Percentiles rank a stretch among this genome's conserved stretches.
Evolutionary conservation across 2,329 filamentous ascomycete species (phyloP).

Genomic region (Penicillium sp.): DNA sequence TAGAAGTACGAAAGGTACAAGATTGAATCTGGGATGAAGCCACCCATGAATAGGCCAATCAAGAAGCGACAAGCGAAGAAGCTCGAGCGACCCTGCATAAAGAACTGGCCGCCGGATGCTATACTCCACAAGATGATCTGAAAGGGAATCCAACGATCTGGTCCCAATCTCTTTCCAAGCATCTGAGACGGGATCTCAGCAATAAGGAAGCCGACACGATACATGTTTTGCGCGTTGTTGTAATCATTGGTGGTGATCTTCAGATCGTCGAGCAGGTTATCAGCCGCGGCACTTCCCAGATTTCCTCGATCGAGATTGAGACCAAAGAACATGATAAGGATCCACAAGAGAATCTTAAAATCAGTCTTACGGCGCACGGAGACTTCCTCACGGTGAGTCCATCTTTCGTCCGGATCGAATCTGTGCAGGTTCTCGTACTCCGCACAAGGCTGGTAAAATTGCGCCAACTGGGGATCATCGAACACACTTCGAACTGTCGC

Average conservation of each 20-base stretch:
- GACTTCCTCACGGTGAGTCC: slow-evolving; percentile 31
- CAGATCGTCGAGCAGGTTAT: slow-evolving; percentile 30
- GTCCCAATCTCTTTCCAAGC: slow-evolving; percentile 31
- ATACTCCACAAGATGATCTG: slow-evolving; percentile 33
- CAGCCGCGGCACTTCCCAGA: slow-evolving; percentile 27
- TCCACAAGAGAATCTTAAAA: slow-evolving; percentile 36
- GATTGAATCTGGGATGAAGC: slow-evolving; percentile 50
- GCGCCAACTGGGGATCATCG: slow-evolving; percentile 43
- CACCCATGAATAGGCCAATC: slow-evolving; percentile 52
- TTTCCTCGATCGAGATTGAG: slow-evolving; percentile 32
- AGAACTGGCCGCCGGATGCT: slow-evolving; percentile 27
- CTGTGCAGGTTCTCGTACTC: slow-evolving; percentile 41
- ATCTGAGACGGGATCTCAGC: slow-evolving; percentile 36
- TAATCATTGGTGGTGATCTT: slow-evolving; percentile 34
- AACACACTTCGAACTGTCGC: slow-evolving; percentile 38
- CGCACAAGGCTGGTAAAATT: slow-evolving; percentile 28
- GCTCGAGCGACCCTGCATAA: slow-evolving; percentile 31
- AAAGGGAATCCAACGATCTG: slow-evolving; percentile 32
- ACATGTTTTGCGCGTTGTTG: slow-evolving; percentile 34
- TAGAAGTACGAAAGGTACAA: slow-evolving; percentile 45
- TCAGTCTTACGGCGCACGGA: slow-evolving; percentile 32
- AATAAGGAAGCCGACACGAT: slow-evolving; percentile 30
- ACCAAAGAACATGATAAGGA: slow-evolving; percentile 50
- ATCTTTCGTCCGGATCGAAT: slow-evolving; percentile 34
- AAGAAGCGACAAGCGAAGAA: slow-evolving; percentile 48